Evolutionary conservation across 768 basidiomycete species (phyloP).

Genomic region (Roridomyces roridus): DNA sequence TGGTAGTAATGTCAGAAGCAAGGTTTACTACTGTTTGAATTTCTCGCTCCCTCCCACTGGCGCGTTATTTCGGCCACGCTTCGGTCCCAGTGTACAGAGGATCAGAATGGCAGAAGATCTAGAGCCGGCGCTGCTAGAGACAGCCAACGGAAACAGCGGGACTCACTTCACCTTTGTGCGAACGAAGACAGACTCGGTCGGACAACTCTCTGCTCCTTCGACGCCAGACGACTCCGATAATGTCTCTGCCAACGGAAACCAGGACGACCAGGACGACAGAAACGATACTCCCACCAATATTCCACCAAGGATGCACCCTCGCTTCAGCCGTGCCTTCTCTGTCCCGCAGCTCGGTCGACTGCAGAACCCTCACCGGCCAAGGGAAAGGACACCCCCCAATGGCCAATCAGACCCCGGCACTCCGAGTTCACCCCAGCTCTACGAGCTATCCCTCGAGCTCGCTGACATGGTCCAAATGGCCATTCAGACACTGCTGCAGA

Average conservation of each 20-base stretch:
- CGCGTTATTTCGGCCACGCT: slow-evolving; percentile 13
- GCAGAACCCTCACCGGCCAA: slow-evolving; percentile 65
- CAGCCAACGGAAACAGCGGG: neutral
- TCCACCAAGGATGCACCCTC: slow-evolving; percentile 40
- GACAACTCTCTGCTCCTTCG: slow-evolving; percentile 2
- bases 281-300: slow-evolving; percentile 23
- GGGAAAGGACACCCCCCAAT: slow-evolving; percentile 15
- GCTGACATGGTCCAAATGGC: slow-evolving; percentile 92
- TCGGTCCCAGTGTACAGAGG: neutral
- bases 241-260: slow-evolving; percentile 8
- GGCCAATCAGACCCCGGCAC: slow-evolving; percentile 20
- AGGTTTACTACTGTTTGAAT: neutral
- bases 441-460: slow-evolving; percentile 83
- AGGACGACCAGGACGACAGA: slow-evolving; percentile 30
- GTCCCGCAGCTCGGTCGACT: slow-evolving; percentile 83
- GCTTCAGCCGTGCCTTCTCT: slow-evolving; percentile 79
- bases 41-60: neutral
- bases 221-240: slow-evolving; percentile 44
- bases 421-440: slow-evolving; percentile 45
- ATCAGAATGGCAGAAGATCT: too few relatives aligned
- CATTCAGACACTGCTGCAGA: slow-evolving; percentile 89
- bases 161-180: slow-evolving; percentile 20
- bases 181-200: neutral
- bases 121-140: too few relatives aligned
- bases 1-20: too few relatives aligned